phyloP scores from a whole-genome alignment of 1,284 basidiomycete species.

The Ustilago tritici region DNA sequence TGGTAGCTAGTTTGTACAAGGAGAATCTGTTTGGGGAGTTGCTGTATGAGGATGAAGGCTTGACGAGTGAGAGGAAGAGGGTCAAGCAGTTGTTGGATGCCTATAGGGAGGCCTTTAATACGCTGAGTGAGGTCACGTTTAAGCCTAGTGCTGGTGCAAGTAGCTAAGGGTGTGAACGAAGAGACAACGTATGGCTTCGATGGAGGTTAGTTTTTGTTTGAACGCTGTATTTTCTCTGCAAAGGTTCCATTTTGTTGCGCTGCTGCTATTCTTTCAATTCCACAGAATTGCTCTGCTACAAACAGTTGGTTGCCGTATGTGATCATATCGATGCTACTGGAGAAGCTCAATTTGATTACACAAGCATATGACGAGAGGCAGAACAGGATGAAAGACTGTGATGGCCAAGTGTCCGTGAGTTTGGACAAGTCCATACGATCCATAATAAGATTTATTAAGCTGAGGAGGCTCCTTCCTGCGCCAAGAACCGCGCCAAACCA shows the following conservation, averaged over 20 bases:
- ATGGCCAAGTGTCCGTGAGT: too few relatives aligned
- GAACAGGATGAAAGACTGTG: too few relatives aligned
- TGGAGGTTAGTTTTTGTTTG: not conserved
- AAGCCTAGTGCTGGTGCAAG: constrained; percentile 38
- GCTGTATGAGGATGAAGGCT: constrained; percentile 93
- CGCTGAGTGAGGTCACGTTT: constrained; percentile 59
- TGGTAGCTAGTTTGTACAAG: constrained; percentile 92
- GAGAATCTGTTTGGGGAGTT: constrained; percentile 82
- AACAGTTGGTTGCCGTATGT: not conserved
- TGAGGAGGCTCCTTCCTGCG: too few relatives aligned
- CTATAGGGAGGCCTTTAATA: constrained; percentile 91
- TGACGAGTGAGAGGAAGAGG: constrained; percentile 90
- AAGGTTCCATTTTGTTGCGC: not conserved
- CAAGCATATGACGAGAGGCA: too few relatives aligned
- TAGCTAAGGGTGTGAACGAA: constrained; percentile 9
- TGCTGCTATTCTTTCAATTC: not conserved
- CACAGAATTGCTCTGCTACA: not conserved
- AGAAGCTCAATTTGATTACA: too few relatives aligned
- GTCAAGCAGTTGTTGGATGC: constrained; percentile 95
- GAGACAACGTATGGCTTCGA: not conserved
- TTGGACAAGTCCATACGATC: too few relatives aligned
- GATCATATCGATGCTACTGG: too few relatives aligned
- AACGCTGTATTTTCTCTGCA: constrained; percentile 9
- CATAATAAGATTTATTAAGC: too few relatives aligned
- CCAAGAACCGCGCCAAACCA: too few relatives aligned